Evolutionary conservation across 257 asterid genomes (phyloP).

Genomic region (Datura wrightii): DNA sequence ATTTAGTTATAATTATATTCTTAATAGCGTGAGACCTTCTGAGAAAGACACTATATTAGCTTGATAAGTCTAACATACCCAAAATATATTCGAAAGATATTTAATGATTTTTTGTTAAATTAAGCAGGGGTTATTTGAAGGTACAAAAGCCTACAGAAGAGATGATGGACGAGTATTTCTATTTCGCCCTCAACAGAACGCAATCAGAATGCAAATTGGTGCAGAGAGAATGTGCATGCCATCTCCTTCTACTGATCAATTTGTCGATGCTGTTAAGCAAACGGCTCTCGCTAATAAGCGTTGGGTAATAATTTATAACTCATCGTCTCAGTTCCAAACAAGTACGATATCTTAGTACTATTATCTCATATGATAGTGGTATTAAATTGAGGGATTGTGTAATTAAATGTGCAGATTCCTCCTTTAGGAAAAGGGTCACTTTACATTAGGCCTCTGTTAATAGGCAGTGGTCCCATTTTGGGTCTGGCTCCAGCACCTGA

Average conservation of each 20-base stretch:
- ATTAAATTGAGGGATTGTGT: not conserved
- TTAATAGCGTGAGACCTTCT: no score
- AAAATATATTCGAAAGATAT: not conserved
- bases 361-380: not conserved
- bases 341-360: not conserved
- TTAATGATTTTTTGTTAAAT: not conserved
- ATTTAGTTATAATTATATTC: no score
- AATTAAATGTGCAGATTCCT: conserved; percentile 68
- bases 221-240: conserved; percentile 87
- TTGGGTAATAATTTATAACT: conserved; percentile 54
- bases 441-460: conserved; percentile 80
- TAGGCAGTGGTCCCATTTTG: conserved; percentile 78
- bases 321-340: not conserved
- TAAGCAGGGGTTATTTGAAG: conserved; percentile 58
- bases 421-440: conserved; percentile 88
- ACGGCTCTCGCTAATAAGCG: conserved; percentile 77
- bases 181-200: conserved; percentile 77
- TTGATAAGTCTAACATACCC: no score
- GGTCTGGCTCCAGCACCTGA: conserved; percentile 85
- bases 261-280: conserved; percentile 66
- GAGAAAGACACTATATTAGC: no score
- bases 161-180: conserved; percentile 63
- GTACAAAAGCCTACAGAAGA: conserved; percentile 70
- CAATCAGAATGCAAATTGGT: conserved; percentile 81
- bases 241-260: conserved; percentile 61